Percentiles rank a stretch among this genome's conserved stretches.
Conservation (phyloP, 805 yeast genomes). For the Saturnispora zaruensis region DNA sequence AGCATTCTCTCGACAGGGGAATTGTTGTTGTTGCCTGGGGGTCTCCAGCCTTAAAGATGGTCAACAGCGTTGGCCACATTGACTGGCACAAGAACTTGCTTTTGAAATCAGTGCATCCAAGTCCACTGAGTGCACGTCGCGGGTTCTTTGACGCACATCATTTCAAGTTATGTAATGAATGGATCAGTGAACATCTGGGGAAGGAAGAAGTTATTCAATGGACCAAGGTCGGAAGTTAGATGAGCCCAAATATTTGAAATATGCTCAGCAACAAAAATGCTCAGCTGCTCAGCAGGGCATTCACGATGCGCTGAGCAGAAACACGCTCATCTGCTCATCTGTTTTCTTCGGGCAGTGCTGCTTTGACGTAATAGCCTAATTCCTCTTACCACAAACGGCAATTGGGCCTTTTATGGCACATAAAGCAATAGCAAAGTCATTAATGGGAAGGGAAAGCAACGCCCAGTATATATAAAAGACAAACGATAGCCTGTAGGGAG, state of each 20-base stretch:
- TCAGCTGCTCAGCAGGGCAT: slow-evolving; percentile 1
- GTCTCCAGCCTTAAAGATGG: slow-evolving; percentile 35
- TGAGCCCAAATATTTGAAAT: background rate
- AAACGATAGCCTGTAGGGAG: no score
- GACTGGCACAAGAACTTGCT: slow-evolving; percentile 36
- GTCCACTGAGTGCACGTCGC: slow-evolving; percentile 84
- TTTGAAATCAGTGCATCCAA: slow-evolving; percentile 80
- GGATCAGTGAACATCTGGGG: slow-evolving; percentile 47
- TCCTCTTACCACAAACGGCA: background rate
- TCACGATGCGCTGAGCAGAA: no score
- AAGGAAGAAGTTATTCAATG: slow-evolving; percentile 21
- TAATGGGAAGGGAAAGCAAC: background rate
- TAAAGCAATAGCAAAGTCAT: background rate
- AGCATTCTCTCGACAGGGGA: slow-evolving; percentile 41
- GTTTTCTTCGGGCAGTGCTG: slow-evolving; percentile 2
- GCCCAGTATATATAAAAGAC: background rate
- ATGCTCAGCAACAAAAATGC: background rate
- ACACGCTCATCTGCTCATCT: no score
- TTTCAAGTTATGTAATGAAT: slow-evolving; percentile 66
- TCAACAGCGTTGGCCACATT: slow-evolving; percentile 22
- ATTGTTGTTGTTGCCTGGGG: slow-evolving; percentile 60
- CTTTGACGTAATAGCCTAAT: background rate
- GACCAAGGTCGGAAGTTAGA: slow-evolving; percentile 14
- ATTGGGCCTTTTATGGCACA: background rate
- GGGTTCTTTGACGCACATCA: slow-evolving; percentile 78